Evolutionary conservation across 2,329 filamentous ascomycete species (phyloP).

Genomic region (Penicillium sp.): DNA sequence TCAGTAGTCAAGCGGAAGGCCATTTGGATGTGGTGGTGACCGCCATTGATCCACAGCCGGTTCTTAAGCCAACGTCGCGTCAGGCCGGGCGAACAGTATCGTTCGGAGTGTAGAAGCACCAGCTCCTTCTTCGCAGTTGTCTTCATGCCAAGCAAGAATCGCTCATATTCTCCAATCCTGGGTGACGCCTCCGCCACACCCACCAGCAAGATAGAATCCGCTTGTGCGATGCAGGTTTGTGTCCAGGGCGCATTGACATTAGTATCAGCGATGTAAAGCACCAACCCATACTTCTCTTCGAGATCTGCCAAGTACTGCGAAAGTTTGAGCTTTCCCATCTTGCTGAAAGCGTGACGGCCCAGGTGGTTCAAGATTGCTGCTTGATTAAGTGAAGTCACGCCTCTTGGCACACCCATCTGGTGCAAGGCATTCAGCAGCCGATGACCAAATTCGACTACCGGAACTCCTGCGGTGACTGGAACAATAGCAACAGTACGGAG

Average conservation of each 20-base stretch:
- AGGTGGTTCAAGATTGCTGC: constrained; percentile 91
- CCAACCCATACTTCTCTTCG: constrained; percentile 94
- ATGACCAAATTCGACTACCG: constrained; percentile 92
- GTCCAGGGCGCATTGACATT: constrained; percentile 98
- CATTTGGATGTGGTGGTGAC: constrained; percentile 98
- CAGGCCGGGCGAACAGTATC: constrained; percentile 80
- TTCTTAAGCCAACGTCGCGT: constrained; percentile 90
- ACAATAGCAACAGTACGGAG: constrained; percentile 89
- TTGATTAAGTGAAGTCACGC: constrained; percentile 89
- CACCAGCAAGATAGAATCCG: constrained; percentile 91
- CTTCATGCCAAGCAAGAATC: constrained; percentile 95
- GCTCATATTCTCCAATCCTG: constrained; percentile 91
- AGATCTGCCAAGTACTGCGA: constrained; percentile 95
- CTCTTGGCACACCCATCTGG: constrained; percentile 86
- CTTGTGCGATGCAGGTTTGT: constrained; percentile 94
- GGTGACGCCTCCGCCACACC: constrained; percentile 88
- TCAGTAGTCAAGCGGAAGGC: constrained; percentile 74
- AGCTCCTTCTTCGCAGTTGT: constrained; percentile 93
- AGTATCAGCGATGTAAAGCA: constrained; percentile 94
- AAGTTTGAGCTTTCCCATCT: constrained; percentile 94
- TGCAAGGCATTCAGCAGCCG: constrained; percentile 81
- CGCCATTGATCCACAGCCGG: constrained; percentile 95
- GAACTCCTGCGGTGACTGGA: constrained; percentile 86
- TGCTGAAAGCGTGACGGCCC: constrained; percentile 92
- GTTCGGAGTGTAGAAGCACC: constrained; percentile 83